Percentiles rank a stretch among this genome's conserved stretches.
Evolutionary conservation across 192 early-diverging fungal species (phyloP).

Genomic region (Backusella circina): DNA sequence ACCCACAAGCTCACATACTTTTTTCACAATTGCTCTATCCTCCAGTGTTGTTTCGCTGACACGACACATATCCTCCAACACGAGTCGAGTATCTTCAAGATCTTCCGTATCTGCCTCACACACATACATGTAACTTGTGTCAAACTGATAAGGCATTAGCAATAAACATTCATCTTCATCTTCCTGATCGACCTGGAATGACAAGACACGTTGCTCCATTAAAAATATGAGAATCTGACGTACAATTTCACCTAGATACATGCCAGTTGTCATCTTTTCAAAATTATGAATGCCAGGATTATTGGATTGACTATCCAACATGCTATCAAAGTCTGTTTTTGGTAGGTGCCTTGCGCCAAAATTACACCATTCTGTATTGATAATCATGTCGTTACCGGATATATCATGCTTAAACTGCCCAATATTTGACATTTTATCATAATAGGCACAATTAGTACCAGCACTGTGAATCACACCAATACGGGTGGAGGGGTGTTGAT

Average conservation of each 20-base stretch:
- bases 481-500: constrained; percentile 69
- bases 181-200: constrained; percentile 31
- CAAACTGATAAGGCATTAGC: constrained; percentile 69
- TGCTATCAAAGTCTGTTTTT: constrained; percentile 75
- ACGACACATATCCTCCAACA: constrained; percentile 71
- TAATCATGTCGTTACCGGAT: constrained; percentile 65
- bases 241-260: constrained; percentile 87
- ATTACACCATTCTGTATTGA: constrained; percentile 96
- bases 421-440: constrained; percentile 58
- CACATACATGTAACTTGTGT: constrained; percentile 68
- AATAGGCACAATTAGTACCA: constrained; percentile 89
- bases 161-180: constrained; percentile 37
- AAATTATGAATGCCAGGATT: constrained; percentile 79
- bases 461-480: constrained; percentile 88
- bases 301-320: constrained; percentile 74
- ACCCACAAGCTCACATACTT: constrained; percentile 75
- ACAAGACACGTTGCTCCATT: constrained; percentile 69
- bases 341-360: constrained; percentile 77
- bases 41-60: constrained; percentile 59
- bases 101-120: constrained; percentile 65
- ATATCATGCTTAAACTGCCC: constrained; percentile 19
- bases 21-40: constrained; percentile 79
- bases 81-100: constrained; percentile 55
- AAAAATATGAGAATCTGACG: constrained; percentile 79
- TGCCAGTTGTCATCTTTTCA: constrained; percentile 91